Conservation (phyloP, 148 eudicot species). For the Gaultheria prostrata region DNA sequence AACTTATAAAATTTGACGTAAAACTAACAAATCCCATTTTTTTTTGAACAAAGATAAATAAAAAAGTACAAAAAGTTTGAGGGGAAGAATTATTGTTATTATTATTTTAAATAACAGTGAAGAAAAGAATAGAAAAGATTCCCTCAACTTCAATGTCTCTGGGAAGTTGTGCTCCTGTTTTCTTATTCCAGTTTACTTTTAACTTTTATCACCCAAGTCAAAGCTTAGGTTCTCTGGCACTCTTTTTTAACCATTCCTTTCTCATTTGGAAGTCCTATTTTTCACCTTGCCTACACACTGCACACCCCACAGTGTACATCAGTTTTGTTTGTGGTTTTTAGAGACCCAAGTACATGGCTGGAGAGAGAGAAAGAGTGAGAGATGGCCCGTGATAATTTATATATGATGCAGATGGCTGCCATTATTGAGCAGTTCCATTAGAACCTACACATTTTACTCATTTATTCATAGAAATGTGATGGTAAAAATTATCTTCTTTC, state of each 20-base stretch:
- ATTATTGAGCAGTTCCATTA: neutral
- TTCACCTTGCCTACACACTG: constrained; percentile 1
- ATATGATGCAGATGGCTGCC: neutral
- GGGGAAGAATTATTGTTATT: too few species aligned
- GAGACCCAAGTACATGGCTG: neutral
- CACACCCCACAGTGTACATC: neutral
- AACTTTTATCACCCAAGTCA: constrained; percentile 18
- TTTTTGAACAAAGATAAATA: too few species aligned
- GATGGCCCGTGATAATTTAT: constrained; percentile 18
- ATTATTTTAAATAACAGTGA: neutral
- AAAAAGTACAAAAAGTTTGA: too few species aligned
- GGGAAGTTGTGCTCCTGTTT: constrained; percentile 11
- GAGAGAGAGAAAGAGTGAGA: neutral
- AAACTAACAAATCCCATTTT: too few species aligned
- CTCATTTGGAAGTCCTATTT: neutral
- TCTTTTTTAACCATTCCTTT: constrained; percentile 6
- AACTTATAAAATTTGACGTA: too few species aligned
- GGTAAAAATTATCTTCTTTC: neutral
- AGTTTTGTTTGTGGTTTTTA: neutral
- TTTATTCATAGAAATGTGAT: neutral
- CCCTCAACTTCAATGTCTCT: constrained; percentile 28
- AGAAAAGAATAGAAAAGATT: constrained; percentile 15
- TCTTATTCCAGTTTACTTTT: neutral
- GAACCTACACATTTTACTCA: neutral
- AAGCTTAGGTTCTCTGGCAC: constrained; percentile 14